Percentiles rank a stretch among this genome's conserved stretches.
These are phyloP conservation scores for Salix udensis DNA, from an alignment of 345 rosid species.

Conservation along the genomic window DNA sequence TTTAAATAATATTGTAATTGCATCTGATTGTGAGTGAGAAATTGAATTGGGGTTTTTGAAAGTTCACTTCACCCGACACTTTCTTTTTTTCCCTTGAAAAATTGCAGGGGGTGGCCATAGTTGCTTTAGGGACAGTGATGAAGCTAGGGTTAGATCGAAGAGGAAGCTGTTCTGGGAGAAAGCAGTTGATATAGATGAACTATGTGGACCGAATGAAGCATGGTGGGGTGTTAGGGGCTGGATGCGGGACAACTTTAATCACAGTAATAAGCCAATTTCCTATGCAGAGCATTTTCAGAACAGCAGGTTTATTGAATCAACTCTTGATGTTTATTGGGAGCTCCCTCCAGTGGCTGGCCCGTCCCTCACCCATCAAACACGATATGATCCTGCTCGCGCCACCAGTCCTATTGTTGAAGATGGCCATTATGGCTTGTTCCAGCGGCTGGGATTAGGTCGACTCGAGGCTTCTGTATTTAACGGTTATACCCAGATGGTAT, in stretches of 20 bases:
- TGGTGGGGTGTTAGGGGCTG: conserved; percentile 99
- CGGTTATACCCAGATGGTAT: conserved; percentile 98
- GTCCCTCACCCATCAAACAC: conserved; percentile 88
- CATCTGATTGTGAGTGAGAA: not conserved
- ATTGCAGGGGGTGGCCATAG: conserved; percentile 92
- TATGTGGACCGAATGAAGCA: conserved; percentile 73
- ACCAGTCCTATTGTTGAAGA: conserved; percentile 80
- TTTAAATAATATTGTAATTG: not conserved
- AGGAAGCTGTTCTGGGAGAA: conserved; percentile 95
- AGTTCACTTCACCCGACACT: conserved; percentile 3
- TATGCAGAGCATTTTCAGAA: conserved; percentile 73
- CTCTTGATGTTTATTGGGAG: conserved; percentile 92
- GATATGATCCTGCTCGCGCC: conserved; percentile 87
- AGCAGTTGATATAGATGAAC: conserved; percentile 74
- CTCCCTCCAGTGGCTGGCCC: conserved; percentile 95
- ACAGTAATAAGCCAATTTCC: conserved; percentile 61
- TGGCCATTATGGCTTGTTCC: conserved; percentile 70
- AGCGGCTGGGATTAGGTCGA: conserved; percentile 67
- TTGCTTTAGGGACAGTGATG: conserved; percentile 88
- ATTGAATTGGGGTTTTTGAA: not conserved
- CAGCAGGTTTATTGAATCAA: conserved; percentile 75
- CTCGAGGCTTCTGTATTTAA: conserved; percentile 77
- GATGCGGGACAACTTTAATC: conserved; percentile 89
- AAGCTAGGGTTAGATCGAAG: conserved; percentile 72
- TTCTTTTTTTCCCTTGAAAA: not conserved